Base-by-base conservation (phyloP, 352 stramenopile genomes). In the Globisporangium splendens region DNA sequence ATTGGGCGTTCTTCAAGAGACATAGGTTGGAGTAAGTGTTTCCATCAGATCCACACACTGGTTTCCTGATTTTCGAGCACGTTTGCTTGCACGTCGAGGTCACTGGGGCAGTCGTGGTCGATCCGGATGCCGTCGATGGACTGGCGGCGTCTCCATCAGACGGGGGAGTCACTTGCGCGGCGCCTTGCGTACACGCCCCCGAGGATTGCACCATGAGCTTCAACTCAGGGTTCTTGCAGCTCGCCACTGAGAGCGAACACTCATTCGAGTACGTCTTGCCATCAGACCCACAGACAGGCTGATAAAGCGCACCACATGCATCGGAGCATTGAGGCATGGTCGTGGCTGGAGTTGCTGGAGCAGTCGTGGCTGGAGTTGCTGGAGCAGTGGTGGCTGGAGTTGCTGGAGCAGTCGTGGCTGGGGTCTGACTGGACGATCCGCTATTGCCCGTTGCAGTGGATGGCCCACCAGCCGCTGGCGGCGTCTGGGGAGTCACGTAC, bases 231-330 rank as follows among this genome's bases (percentile, higher is more conserved):
- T 11, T 44, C 24, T 51, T 59, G 42, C 53, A 59, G 41, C 50
- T 28, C 15, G 53, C 53, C 41, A 44, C 39, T 22, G 10, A 21
- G 28, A 59, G 46, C 42, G 41, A n/a, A 39, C 52, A 59, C 8
- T 14, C 41, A 20, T 59, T 51, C 15, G 21, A 17, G 54, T 76
- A 76, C 8, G 69, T 76, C 50, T 70, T 72, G 43, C 62, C 62
- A 43, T 76, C 59, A 46, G 54, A 70, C 22, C 69, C 69, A 31
- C 69, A 76, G 22, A 76, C 69, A 11, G 56, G 49, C 20, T 49
- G 21, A 10, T 50, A 50, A 2, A 35, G 18, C 14, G 17, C 10
- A 4, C 15, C 18, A 20, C 42, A 47, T 6, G 18, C 18, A n/a
- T 47, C 15, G 18, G 42, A 20, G 6, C 42, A 47, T n/a, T 47